These are phyloP conservation scores for Nidula microcarpa DNA, from an alignment of 768 basidiomycete species.

Conservation along the genomic window DNA sequence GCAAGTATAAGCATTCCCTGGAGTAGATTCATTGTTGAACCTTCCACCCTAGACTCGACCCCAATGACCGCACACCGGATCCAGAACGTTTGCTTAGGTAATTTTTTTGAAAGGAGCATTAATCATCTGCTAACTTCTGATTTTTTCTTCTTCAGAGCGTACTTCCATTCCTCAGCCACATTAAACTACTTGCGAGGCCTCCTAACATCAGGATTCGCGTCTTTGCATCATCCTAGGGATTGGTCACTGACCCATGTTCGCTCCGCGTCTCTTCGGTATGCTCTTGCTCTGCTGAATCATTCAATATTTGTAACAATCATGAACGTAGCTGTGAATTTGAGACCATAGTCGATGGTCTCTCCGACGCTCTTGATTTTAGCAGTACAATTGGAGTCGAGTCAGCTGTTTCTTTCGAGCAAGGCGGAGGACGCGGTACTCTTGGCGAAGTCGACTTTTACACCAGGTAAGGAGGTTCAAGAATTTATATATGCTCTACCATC, in stretches of 20 bases:
- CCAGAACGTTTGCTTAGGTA: conserved; percentile 86
- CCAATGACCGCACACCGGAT: conserved; percentile 81
- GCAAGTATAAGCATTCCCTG: conserved; percentile 30
- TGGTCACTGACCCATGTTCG: conserved; percentile 95
- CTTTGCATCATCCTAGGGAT: conserved; percentile 83
- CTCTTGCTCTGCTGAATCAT: not conserved
- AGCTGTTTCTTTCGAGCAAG: conserved; percentile 59
- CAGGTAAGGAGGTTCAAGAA: conserved; percentile 40
- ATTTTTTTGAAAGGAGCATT: not conserved
- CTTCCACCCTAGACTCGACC: conserved; percentile 46
- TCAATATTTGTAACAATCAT: too few relatives aligned
- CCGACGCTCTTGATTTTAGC: conserved; percentile 92
- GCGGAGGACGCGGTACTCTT: conserved; percentile 67
- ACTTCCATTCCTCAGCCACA: conserved; percentile 94
- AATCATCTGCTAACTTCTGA: not conserved
- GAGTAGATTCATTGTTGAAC: too few relatives aligned
- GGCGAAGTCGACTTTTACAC: conserved; percentile 95
- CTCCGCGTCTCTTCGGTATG: conserved; percentile 68
- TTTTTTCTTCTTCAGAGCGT: conserved; percentile 54
- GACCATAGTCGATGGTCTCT: conserved; percentile 75
- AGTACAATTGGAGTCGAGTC: conserved; percentile 79
- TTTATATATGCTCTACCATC: not conserved
- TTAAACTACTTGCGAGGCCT: conserved; percentile 89
- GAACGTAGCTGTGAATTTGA: conserved; percentile 72
- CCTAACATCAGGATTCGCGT: conserved; percentile 90